Conservation (phyloP, 2,329 filamentous ascomycete genomes). For the Arachnomyces sp. region DNA sequence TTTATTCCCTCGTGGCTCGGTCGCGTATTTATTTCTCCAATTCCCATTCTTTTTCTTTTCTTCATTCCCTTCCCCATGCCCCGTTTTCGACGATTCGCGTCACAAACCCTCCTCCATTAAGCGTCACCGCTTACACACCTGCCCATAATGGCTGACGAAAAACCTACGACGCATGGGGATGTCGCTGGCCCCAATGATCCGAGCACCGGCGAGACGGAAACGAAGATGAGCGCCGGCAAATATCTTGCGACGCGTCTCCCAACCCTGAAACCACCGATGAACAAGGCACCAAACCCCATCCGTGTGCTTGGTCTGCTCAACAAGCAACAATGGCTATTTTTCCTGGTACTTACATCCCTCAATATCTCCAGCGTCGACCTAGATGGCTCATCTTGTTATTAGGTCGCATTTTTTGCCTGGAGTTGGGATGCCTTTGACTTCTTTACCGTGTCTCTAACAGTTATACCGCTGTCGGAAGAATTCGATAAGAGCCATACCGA, state of each 20-base stretch:
- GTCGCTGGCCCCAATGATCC: neutral
- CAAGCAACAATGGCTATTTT: conserved; percentile 20
- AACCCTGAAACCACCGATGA: conserved; percentile 38
- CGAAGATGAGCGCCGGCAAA: conserved; percentile 29
- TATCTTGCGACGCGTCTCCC: conserved; percentile 43
- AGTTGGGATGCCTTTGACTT: conserved; percentile 53
- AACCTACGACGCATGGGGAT: no score
- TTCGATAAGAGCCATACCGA: conserved; percentile 49
- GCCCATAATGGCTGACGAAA: no score
- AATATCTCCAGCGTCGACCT: no score
- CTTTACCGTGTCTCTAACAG: conserved; percentile 53
- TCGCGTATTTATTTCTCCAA: no score
- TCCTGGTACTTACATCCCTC: conserved; percentile 12
- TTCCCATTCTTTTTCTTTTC: no score
- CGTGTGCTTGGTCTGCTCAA: conserved; percentile 15
- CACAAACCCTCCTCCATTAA: no score
- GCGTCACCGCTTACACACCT: no score
- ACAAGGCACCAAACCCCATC: conserved; percentile 16
- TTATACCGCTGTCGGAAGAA: conserved; percentile 43
- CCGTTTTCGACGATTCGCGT: no score
- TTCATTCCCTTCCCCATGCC: no score
- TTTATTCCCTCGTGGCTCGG: no score
- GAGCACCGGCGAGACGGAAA: conserved; percentile 4
- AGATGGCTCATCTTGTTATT: neutral
- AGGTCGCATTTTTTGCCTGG: conserved; percentile 42